A percentile compares a stretch with the other conserved stretches of the same genome.
These are phyloP conservation scores for Corinectria fuckeliana DNA, from an alignment of 2,329 filamentous ascomycete genomes.

Conservation along the genomic window DNA sequence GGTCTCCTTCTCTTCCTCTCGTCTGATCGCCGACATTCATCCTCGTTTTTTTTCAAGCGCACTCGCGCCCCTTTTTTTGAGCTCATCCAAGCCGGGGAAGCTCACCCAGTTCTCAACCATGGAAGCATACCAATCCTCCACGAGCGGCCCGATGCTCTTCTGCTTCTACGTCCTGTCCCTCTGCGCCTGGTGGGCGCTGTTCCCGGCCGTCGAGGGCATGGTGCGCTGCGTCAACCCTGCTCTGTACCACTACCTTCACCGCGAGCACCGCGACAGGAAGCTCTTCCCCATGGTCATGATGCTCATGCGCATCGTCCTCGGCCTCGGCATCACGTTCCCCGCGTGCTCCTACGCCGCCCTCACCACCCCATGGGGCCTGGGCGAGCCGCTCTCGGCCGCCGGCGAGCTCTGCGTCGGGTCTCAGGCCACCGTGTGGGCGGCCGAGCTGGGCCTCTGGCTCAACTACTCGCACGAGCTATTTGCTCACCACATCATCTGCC, in stretches of 20 bases:
- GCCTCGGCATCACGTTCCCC: slow-evolving; percentile 14
- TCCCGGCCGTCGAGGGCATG: slow-evolving; percentile 14
- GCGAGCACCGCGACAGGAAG: slow-evolving; percentile 19
- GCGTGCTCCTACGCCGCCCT: slow-evolving; percentile 21
- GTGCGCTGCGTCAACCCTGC: slow-evolving; percentile 19
- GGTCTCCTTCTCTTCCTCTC: not conserved
- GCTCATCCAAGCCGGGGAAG: not conserved
- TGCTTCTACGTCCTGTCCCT: slow-evolving; percentile 25
- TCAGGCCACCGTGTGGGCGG: slow-evolving; percentile 33
- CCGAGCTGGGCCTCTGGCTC: slow-evolving; percentile 24
- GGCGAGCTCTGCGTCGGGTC: slow-evolving; percentile 35
- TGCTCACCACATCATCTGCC: slow-evolving; percentile 35
- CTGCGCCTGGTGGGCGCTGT: slow-evolving; percentile 32
- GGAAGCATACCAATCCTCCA: not conserved
- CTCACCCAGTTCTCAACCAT: not conserved
- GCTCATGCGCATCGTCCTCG: slow-evolving; percentile 24
- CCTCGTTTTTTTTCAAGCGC: not conserved
- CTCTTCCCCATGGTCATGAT: slow-evolving; percentile 28
- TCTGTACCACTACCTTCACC: slow-evolving; percentile 20
- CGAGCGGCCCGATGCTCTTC: slow-evolving; percentile 22
- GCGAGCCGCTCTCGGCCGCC: slow-evolving; percentile 23
- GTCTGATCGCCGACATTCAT: not conserved
- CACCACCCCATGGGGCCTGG: slow-evolving; percentile 31
- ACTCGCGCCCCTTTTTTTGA: not conserved
- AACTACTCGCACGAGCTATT: slow-evolving; percentile 31